Evolutionary conservation across 2,329 filamentous ascomycete genomes (phyloP), one percentile per base, ranked within the genome.

Genomic region (Hypoxylon sp.): DNA sequence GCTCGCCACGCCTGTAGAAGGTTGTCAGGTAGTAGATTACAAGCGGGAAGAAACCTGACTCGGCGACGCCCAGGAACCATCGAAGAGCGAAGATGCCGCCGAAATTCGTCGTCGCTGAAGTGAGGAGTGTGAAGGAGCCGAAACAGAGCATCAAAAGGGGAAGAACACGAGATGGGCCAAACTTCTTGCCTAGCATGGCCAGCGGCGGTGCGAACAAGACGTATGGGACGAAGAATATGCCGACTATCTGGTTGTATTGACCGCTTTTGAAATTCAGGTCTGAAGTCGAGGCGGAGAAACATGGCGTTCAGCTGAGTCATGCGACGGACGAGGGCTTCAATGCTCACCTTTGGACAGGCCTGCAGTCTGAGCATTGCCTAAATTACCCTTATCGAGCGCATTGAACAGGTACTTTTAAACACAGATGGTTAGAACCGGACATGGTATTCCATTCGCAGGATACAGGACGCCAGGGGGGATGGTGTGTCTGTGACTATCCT

Each of bases 191-290:
- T 3, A 91, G 76, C 81, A 93, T 90, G 57, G 81, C 80, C 14
- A 92, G 79, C 1, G 89, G 88, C 0, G 90, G 90, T 1, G 90
- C 91, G 60, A 89, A 91, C 2, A 94, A 76, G 37, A 93, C 91
- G 76, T 91, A 93, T 0, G 91, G 91, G 6, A 93, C 83, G 78
- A 91, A 93, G 81, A 93, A 93, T 64, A 93, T 89, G 57, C 85
- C 86, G 37, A 93, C 79, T 53, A 93, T 85, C 30, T 89, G 85
- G 76, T 92, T 93, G 81, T 93, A 92, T 76, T 92, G 85, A 69
- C 89, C 85, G 0, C 80, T 78, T 48, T 84, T 84, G 79, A 94
- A 90, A 33, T 86, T 77, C 20, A 93, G 80, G 73, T 89, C 86
- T 80, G 42, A 10, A 6, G 50, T 57, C 8, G 31, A 44, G 11